Percentiles rank a stretch among this genome's conserved stretches.
Evolutionary conservation across 73 alveolate genomes (phyloP).

Genomic region (Paramecium sexaurelia): DNA sequence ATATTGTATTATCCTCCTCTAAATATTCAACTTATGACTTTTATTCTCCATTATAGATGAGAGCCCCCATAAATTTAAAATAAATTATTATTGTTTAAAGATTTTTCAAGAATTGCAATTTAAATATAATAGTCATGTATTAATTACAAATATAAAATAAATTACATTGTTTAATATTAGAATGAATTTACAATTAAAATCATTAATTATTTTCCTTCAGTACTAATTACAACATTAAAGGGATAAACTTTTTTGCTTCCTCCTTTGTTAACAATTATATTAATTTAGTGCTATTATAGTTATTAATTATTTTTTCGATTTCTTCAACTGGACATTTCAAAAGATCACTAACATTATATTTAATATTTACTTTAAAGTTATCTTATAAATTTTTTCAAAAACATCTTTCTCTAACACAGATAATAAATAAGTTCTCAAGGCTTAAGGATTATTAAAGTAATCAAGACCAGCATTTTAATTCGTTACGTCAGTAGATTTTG

Average conservation of each 20-base stretch:
- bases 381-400: neutral
- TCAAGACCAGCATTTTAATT: neutral
- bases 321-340: neutral
- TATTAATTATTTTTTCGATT: neutral
- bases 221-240: slow-evolving; percentile 18
- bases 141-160: neutral
- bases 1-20: neutral
- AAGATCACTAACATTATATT: neutral
- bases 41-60: neutral
- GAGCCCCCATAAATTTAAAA: neutral
- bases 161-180: neutral
- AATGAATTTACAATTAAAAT: neutral
- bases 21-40: neutral
- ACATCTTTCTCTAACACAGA: neutral
- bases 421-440: neutral
- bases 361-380: neutral
- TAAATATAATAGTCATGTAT: neutral
- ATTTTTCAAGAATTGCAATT: neutral
- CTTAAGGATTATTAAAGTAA: neutral
- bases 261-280: neutral
- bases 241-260: neutral
- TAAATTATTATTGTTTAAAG: neutral
- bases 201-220: neutral
- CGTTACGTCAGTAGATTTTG: neutral
- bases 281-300: neutral